Base-by-base conservation (phyloP, 805 yeast species). In the Sugiyamaella marilandica region DNA sequence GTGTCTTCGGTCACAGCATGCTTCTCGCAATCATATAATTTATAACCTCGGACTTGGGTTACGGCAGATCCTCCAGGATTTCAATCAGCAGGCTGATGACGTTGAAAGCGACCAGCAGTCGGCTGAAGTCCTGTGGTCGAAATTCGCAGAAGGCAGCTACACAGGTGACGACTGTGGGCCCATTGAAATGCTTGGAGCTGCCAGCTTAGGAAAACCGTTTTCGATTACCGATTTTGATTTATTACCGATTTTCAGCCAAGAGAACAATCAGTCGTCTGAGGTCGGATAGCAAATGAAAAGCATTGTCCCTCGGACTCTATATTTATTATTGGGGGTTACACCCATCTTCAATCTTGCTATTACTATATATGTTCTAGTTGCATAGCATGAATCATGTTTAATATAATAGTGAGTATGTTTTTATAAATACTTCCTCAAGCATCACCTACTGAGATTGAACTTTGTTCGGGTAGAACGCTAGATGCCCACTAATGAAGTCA, bases 401-500 rank as follows among this genome's bases (percentile, higher is more conserved):
- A n/a, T n/a, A n/a, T n/a, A n/a, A n/a, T n/a, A n/a, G n/a, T n/a
- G n/a, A n/a, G n/a, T n/a, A n/a, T n/a, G n/a, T n/a, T n/a, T n/a
- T 24, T 24, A 24, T 5, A 24, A 3, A 24, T 5, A 24, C 29
- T 24, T 3, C 29, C 29, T 24, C 29, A 24, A 24, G 3, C 29
- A 24, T 24, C 29, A 24, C 7, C 7, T 7, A 24, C 7, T 5
- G 29, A 3, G 29, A 24, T 24, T 24, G 29, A 24, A 53, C 58
- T 19, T 52, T 56, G 45, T 47, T 37, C 18, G 16, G 24, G 36
- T 55, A 55, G 44, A 55, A 55, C 2, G 56, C 31, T 4, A 55
- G 32, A 46, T 47, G 41, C 2, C 58, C 58, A 44, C 37, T 21
- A 21, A 55, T 49, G 21, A 10, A 29, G 10, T 14, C 29, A 10